These are phyloP conservation scores for Geotrichum europaeum DNA, from an alignment of 1,139 yeast genomes.

Conservation along the genomic window DNA sequence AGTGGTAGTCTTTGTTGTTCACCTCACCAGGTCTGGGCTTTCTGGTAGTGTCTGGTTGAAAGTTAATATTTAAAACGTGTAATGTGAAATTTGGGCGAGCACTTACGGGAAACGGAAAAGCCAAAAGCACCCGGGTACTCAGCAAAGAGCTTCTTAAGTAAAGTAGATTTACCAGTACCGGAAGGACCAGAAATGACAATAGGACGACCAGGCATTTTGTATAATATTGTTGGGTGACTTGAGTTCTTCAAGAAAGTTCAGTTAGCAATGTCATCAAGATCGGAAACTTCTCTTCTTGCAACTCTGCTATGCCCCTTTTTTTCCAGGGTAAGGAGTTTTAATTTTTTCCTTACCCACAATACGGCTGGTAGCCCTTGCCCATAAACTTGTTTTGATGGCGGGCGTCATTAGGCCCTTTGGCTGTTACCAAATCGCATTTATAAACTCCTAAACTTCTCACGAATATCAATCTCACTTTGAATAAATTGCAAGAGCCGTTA, in stretches of 20 bases:
- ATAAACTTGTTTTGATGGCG: not conserved
- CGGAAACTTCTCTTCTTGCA: not conserved
- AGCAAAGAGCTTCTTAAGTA: conserved; percentile 79
- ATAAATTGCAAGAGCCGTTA: not conserved
- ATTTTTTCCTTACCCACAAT: not conserved
- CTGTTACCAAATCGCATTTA: not conserved
- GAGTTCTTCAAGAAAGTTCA: not conserved
- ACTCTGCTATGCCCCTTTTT: not conserved
- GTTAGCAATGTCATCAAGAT: not conserved
- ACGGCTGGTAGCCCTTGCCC: not conserved
- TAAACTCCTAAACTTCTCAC: not conserved
- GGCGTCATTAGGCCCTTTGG: not conserved
- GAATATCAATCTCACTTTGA: not conserved
- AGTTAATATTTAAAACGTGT: conserved; percentile 1
- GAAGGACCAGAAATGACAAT: conserved; percentile 96
- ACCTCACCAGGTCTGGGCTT: conserved; percentile 86
- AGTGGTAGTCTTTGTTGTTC: conserved; percentile 85
- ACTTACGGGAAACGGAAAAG: conserved; percentile 68
- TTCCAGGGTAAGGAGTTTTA: not conserved
- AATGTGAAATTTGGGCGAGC: not conserved
- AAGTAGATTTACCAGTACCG: conserved; percentile 90
- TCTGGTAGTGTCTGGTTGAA: conserved; percentile 71
- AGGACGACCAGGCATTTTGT: conserved; percentile 50
- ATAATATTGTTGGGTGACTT: not conserved
- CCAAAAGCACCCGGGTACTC: conserved; percentile 89